phyloP scores from a whole-genome alignment of 1,139 yeast species.

The Nakaseomyces bracarensis region DNA sequence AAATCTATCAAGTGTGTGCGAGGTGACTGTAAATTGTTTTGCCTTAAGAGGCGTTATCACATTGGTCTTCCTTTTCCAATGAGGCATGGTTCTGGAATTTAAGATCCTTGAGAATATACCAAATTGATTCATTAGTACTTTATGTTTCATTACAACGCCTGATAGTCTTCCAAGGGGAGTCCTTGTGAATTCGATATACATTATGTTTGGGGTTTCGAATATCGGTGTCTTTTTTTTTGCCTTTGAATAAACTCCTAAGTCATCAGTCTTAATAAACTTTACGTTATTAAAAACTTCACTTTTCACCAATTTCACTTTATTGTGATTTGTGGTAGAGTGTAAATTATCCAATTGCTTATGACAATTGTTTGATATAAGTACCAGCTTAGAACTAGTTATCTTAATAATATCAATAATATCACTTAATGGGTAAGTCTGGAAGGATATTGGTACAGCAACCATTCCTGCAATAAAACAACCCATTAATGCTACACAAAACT shows the following conservation, averaged over 20 bases:
- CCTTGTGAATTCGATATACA: constrained; percentile 87
- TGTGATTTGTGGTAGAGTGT: constrained; percentile 34
- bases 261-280: constrained; percentile 79
- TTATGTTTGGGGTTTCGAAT: constrained; percentile 65
- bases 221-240: constrained; percentile 60
- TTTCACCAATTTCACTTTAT: constrained; percentile 46
- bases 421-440: constrained; percentile 52
- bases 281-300: constrained; percentile 36
- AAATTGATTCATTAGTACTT: constrained; percentile 86
- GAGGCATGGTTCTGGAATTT: constrained; percentile 46
- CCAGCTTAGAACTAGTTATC: constrained; percentile 67
- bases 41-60: constrained; percentile 35
- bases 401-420: constrained; percentile 68
- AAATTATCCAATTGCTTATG: constrained; percentile 60
- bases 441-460: constrained; percentile 87
- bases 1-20: constrained; percentile 25
- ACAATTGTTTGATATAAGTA: constrained; percentile 73
- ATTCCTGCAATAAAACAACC: constrained; percentile 93
- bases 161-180: constrained; percentile 87
- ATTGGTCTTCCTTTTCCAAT: constrained; percentile 28
- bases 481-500: constrained; percentile 74
- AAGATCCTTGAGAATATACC: constrained; percentile 60
- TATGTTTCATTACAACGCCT: constrained; percentile 88
- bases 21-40: constrained; percentile 11
- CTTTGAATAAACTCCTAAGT: constrained; percentile 63